Percentiles rank a stretch among this genome's conserved stretches.
phyloP scores from a whole-genome alignment of 2,329 filamentous ascomycete genomes.

The Colletotrichum sp. region DNA sequence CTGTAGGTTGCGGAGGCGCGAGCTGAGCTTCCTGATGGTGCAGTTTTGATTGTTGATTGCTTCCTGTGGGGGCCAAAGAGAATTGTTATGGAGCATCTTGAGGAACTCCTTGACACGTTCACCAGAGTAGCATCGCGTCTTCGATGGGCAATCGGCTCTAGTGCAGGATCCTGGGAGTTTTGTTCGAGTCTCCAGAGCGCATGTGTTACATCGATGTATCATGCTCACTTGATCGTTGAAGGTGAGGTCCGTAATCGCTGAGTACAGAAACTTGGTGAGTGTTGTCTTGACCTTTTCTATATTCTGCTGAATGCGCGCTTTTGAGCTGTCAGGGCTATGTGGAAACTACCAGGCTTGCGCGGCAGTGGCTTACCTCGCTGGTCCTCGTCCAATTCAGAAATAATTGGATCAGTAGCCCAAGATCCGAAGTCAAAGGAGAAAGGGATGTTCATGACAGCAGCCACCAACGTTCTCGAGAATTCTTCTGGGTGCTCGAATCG shows the following conservation, averaged over 20 bases:
- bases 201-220: not conserved
- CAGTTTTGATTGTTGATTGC: not conserved
- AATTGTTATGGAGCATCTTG: not conserved
- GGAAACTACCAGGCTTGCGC: not conserved
- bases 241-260: not conserved
- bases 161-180: not conserved
- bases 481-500: not conserved
- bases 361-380: not conserved
- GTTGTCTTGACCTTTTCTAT: not conserved
- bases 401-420: not conserved
- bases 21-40: not conserved
- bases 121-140: not conserved
- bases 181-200: not conserved
- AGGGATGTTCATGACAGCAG: not conserved
- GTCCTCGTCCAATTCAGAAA: not conserved
- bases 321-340: not conserved
- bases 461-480: not conserved
- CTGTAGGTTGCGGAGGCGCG: not conserved
- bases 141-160: not conserved
- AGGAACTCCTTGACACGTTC: not conserved
- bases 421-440: not conserved
- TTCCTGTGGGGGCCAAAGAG: not conserved
- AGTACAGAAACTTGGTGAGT: not conserved
- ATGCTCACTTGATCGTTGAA: not conserved
- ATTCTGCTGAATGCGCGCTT: not conserved